Conservation (phyloP, 352 stramenopile genomes). For the Blastocystis sp. region DNA sequence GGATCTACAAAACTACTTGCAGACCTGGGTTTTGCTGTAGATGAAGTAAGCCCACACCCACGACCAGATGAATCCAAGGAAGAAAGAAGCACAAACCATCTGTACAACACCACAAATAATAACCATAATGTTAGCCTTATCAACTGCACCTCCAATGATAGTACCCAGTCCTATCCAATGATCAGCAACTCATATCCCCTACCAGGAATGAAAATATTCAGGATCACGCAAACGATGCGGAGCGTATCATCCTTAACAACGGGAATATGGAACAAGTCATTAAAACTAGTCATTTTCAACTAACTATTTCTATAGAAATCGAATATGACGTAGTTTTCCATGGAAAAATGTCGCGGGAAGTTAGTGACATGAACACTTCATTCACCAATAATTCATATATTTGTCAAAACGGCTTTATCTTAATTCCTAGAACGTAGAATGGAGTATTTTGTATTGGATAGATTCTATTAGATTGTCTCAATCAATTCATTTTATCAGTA, state of each 20-base stretch:
- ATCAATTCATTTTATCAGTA: too few relatives aligned
- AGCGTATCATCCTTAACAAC: conserved; percentile 60
- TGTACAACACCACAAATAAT: conserved; percentile 44
- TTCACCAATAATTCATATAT: not conserved
- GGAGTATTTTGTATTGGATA: too few relatives aligned
- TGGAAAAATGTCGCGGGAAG: not conserved
- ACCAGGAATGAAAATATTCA: conserved; percentile 54
- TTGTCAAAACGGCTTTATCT: not conserved
- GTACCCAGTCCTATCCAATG: conserved; percentile 39
- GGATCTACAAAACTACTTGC: not conserved
- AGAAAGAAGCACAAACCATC: not conserved
- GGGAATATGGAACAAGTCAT: conserved; percentile 47
- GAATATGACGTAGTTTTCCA: too few relatives aligned
- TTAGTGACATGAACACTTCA: not conserved
- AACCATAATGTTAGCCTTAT: not conserved
- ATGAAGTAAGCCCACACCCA: conserved; percentile 62
- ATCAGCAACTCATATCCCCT: not conserved
- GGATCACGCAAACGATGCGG: conserved; percentile 33
- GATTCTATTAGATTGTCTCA: too few relatives aligned
- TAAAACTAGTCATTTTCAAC: not conserved
- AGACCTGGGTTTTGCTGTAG: not conserved
- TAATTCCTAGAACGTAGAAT: not conserved
- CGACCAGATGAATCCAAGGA: conserved; percentile 22
- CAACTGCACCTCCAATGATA: conserved; percentile 35
- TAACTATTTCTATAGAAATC: not conserved